A percentile compares a stretch with the other conserved stretches of the same genome.
Conservation (phyloP, 1,284 basidiomycete genomes). For the Trichosporon inkin region DNA sequence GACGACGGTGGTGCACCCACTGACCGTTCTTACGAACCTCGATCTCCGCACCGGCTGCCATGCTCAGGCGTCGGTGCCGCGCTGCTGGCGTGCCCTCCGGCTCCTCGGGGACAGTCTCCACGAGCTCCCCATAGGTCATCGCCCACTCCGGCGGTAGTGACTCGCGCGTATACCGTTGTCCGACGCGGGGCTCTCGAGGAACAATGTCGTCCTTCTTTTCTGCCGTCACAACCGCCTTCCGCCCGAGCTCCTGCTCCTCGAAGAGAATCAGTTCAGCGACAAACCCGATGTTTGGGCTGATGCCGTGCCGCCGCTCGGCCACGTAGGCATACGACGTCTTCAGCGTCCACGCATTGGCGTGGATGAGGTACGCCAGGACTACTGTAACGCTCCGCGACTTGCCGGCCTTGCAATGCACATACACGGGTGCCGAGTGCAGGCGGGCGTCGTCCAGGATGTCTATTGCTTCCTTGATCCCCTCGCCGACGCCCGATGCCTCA, state of each 20-base stretch:
- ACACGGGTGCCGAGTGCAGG: conserved; percentile 78
- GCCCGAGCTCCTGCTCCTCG: conserved; percentile 81
- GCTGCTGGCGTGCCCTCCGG: conserved; percentile 47
- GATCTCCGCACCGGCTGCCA: conserved; percentile 15
- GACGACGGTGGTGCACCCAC: conserved; percentile 63
- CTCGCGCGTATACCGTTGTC: conserved; percentile 61
- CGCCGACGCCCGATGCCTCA: conserved; percentile 84
- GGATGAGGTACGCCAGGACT: conserved; percentile 94
- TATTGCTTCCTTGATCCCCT: conserved; percentile 77
- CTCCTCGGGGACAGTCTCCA: conserved; percentile 16
- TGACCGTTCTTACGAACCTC: conserved; percentile 80
- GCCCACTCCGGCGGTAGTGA: conserved; percentile 61
- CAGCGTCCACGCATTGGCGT: conserved; percentile 91
- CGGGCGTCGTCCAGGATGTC: conserved; percentile 84
- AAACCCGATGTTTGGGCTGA: conserved; percentile 97
- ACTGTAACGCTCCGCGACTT: conserved; percentile 95
- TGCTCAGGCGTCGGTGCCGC: conserved; percentile 62
- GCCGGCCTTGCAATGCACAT: conserved; percentile 95
- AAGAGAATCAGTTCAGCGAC: conserved; percentile 95
- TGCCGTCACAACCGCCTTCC: conserved; percentile 57
- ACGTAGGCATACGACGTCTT: conserved; percentile 87
- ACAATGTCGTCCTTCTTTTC: conserved; percentile 16
- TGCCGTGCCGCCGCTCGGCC: conserved; percentile 79
- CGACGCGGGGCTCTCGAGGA: conserved; percentile 47
- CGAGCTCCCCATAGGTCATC: conserved; percentile 1